Percentiles rank a stretch among this genome's conserved stretches.
phyloP scores from a whole-genome alignment of 306 rosid species.

The Parietaria judaica region DNA sequence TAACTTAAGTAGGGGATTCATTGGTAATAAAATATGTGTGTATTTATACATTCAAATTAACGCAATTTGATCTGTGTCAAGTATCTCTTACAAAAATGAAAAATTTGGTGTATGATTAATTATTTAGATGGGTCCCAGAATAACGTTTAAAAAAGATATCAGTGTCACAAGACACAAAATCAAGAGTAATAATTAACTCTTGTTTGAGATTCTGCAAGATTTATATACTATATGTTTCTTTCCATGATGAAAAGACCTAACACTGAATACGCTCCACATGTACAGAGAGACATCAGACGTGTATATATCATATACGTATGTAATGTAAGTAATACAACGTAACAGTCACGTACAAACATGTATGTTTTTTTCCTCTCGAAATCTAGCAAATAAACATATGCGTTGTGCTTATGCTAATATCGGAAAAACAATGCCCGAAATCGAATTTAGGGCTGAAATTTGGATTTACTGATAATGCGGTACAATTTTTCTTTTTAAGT shows the following conservation, averaged over 20 bases:
- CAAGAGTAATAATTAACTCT: neutral
- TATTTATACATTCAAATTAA: neutral
- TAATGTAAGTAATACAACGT: neutral
- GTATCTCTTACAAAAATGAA: too few relatives aligned
- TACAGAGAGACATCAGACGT: neutral
- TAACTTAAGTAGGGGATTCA: neutral
- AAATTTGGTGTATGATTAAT: neutral
- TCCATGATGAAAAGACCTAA: conserved; percentile 12
- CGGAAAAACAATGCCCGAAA: too few relatives aligned
- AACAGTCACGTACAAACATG: too few relatives aligned
- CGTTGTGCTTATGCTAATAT: too few relatives aligned
- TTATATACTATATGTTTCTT: conserved; percentile 14
- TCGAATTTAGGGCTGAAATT: too few relatives aligned
- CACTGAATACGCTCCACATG: neutral
- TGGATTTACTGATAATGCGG: too few relatives aligned
- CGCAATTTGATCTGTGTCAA: neutral
- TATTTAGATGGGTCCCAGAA: conserved; percentile 4
- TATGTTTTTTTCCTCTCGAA: too few relatives aligned
- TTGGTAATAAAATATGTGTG: neutral
- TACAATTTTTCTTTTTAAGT: too few relatives aligned
- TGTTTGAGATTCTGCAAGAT: conserved; percentile 16
- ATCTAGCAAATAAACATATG: too few relatives aligned
- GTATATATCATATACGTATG: neutral
- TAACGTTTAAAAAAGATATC: neutral
- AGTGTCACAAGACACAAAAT: neutral